These are phyloP conservation scores for Sporothrix brunneoviolacea DNA, from an alignment of 2,329 filamentous ascomycete genomes.

Conservation along the genomic window DNA sequence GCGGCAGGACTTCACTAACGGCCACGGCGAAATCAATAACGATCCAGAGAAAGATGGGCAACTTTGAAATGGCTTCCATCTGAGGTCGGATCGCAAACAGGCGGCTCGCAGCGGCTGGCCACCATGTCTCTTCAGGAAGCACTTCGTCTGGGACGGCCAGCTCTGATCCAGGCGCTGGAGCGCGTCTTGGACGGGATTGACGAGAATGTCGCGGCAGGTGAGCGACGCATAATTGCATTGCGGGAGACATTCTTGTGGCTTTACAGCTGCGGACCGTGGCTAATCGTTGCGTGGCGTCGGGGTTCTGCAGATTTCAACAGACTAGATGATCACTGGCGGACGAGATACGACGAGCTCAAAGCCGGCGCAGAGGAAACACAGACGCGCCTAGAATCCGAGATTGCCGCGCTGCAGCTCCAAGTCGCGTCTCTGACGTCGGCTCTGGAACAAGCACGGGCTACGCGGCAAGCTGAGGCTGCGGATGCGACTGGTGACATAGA, in stretches of 20 bases:
- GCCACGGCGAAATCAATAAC: too few relatives aligned
- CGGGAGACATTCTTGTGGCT: neutral
- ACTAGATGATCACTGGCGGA: neutral
- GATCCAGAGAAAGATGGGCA: too few relatives aligned
- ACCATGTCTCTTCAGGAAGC: neutral
- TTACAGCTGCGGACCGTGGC: too few relatives aligned
- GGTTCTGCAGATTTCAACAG: neutral
- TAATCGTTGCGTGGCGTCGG: neutral
- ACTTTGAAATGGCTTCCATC: too few relatives aligned
- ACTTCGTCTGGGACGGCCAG: constrained; percentile 17
- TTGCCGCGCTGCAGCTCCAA: constrained; percentile 33
- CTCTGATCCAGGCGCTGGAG: constrained; percentile 34
- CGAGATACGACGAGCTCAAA: constrained; percentile 3
- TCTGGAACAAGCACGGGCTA: neutral
- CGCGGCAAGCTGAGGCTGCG: too few relatives aligned
- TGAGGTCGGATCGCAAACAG: too few relatives aligned
- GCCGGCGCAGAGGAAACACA: neutral
- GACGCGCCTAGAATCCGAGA: constrained; percentile 36
- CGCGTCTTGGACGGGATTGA: constrained; percentile 34
- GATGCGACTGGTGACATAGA: neutral
- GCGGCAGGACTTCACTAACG: too few relatives aligned
- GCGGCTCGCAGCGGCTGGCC: neutral
- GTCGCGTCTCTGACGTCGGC: constrained; percentile 24
- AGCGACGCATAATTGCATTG: neutral
- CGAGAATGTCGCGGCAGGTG: constrained; percentile 18